Evolutionary conservation across 495 filamentous ascomycete genomes (phyloP), one percentile per base, ranked within the genome.

Genomic region (Neurospora tetraspora): DNA sequence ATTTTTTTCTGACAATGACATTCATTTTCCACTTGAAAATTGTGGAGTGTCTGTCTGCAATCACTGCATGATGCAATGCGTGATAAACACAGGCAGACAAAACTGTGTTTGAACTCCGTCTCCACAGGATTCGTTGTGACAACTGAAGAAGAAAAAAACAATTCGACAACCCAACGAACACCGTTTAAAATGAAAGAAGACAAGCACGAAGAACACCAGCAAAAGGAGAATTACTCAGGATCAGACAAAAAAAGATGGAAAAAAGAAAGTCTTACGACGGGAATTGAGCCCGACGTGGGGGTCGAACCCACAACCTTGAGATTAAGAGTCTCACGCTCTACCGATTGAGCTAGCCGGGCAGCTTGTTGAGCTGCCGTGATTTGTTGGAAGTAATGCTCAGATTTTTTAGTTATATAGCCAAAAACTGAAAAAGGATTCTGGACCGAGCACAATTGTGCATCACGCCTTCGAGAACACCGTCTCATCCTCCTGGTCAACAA

Each of bases 241-340:
- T 38, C 37, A 10, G 2, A 38, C 9, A 4, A 18, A 31, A 34
- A 34, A 65, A 61, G 4, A 18, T 8, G 3, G 3, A 34, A 65
- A 65, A 65, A 61, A 34, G 53, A 18, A 18, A 16, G 53, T 65
- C 53, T 65, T 18, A 8, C 53, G 53, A 61, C 53, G 53, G 53
- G 53, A 61, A 61, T 61, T 61, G 53, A 61, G 53, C 53, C 53
- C 53, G 53, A 61, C 53, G 53, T 61, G 53, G 53, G 53, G 53
- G 53, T 87, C 82, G 85, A 87, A 87, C 86, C 87, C 87, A 83
- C 87, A 88, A 85, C 87, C 86, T 89, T 89, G 85, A 88, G 87
- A 89, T 89, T 89, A 90, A 90, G 88, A 90, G 88, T 89, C 88
- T 88, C 85, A 89, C 88, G 88, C 88, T 89, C 88, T 89, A 88